phyloP scores from a whole-genome alignment of 352 stramenopile genomes.

The Phytopythium delawarense region DNA sequence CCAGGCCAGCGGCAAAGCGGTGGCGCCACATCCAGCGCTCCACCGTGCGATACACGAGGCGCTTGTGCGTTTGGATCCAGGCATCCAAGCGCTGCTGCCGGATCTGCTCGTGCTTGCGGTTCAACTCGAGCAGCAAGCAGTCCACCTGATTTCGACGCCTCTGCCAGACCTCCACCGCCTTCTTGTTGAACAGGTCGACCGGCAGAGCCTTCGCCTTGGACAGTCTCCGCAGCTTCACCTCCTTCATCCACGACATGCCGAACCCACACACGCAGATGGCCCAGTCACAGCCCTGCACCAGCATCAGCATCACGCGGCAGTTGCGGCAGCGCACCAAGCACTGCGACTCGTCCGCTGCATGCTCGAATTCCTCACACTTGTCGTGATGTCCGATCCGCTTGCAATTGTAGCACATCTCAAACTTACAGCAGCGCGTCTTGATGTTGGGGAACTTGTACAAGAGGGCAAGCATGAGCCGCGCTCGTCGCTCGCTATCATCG shows the following conservation, averaged over 20 bases:
- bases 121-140: constrained; percentile 2
- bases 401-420: constrained; percentile 47
- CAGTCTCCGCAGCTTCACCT: constrained; percentile 13
- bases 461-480: constrained; percentile 29
- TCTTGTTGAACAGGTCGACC: constrained; percentile 28
- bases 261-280: constrained; percentile 44
- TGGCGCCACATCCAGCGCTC: constrained; percentile 10
- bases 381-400: constrained; percentile 33
- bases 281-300: constrained; percentile 41
- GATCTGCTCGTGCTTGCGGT: background rate
- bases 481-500: constrained; percentile 32
- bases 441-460: constrained; percentile 24
- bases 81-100: background rate
- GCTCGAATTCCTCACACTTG: constrained; percentile 8
- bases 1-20: constrained; percentile 8
- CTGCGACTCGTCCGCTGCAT: constrained; percentile 21
- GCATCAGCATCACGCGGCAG: constrained; percentile 41
- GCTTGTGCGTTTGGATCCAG: constrained; percentile 7
- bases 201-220: constrained; percentile 19
- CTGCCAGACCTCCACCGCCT: constrained; percentile 11
- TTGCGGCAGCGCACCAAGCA: constrained; percentile 34
- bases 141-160: background rate
- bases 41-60: constrained; percentile 5
- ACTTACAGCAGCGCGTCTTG: constrained; percentile 31
- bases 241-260: constrained; percentile 28